These are phyloP conservation scores for Sclerotinia sclerotiorum DNA, from an alignment of 2,329 filamentous ascomycete species.

Conservation along the genomic window DNA sequence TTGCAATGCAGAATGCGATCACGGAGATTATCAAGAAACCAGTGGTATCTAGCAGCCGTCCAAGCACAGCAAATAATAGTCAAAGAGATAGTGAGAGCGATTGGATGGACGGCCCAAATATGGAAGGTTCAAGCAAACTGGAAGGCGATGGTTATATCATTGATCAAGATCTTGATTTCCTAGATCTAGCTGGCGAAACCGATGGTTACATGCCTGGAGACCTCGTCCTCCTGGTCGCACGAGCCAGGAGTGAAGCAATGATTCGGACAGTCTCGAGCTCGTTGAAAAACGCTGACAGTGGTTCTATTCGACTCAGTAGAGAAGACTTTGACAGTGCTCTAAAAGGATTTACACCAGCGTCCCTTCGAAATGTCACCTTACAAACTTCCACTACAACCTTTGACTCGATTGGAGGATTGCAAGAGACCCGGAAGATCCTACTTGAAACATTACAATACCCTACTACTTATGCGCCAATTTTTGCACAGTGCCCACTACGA, in stretches of 20 bases:
- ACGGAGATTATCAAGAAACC: constrained; percentile 44
- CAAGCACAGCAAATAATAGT: constrained; percentile 54
- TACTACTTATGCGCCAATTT: constrained; percentile 96
- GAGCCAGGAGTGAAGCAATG: constrained; percentile 87
- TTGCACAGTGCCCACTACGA: constrained; percentile 92
- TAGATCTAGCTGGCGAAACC: constrained; percentile 89
- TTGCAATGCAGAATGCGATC: constrained; percentile 59
- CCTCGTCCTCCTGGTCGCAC: constrained; percentile 77
- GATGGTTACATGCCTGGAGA: constrained; percentile 99
- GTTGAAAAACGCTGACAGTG: constrained; percentile 46
- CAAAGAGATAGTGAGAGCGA: constrained; percentile 56
- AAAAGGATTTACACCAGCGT: constrained; percentile 91
- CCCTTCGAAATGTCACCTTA: constrained; percentile 88
- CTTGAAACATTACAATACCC: constrained; percentile 96
- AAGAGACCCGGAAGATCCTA: constrained; percentile 83
- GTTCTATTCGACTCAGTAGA: constrained; percentile 63
- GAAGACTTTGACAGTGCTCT: constrained; percentile 82
- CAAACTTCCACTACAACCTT: constrained; percentile 94
- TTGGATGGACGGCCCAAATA: constrained; percentile 75
- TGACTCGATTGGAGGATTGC: constrained; percentile 84
- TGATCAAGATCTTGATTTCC: constrained; percentile 77
- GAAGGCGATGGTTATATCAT: constrained; percentile 65
- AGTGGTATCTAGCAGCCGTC: constrained; percentile 51
- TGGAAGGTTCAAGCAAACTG: constrained; percentile 43
- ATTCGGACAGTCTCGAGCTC: constrained; percentile 70